Evolutionary conservation across 208 protist genomes (phyloP).

Genomic region (Borovskyia barvae): DNA sequence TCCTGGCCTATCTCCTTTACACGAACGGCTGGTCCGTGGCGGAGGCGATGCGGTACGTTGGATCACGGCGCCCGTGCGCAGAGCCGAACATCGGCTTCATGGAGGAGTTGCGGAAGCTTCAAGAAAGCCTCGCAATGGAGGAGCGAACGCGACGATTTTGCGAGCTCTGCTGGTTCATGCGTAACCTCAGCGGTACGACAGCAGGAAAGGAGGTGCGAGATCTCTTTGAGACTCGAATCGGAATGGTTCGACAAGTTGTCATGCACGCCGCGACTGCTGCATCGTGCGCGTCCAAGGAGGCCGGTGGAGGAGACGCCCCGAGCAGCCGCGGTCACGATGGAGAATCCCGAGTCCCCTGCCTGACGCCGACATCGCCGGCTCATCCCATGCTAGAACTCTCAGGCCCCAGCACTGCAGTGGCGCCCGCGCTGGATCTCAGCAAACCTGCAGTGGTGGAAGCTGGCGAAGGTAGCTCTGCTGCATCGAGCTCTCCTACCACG

Average conservation of each 20-base stretch:
- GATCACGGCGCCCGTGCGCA: slow-evolving; percentile 40
- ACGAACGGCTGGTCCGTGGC: slow-evolving; percentile 80
- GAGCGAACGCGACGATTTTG: slow-evolving; percentile 46
- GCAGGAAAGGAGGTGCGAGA: slow-evolving; percentile 33
- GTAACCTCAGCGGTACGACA: slow-evolving; percentile 35
- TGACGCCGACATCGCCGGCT: too few relatives aligned
- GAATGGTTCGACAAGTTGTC: slow-evolving; percentile 67
- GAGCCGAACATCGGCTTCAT: slow-evolving; percentile 87
- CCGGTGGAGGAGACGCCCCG: not conserved
- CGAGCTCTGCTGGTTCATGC: slow-evolving; percentile 55
- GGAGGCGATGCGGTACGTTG: slow-evolving; percentile 81
- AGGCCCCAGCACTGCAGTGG: too few relatives aligned
- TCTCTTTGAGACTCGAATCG: slow-evolving; percentile 71
- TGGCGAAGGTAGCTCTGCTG: not conserved
- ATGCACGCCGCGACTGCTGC: slow-evolving; percentile 22
- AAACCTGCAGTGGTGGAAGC: not conserved
- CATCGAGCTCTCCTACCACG: not conserved
- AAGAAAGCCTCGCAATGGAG: slow-evolving; percentile 54
- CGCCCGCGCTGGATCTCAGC: not conserved
- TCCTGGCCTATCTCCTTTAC: slow-evolving; percentile 81
- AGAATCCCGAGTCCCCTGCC: not conserved
- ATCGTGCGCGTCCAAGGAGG: too few relatives aligned
- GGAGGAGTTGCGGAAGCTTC: slow-evolving; percentile 61
- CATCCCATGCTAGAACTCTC: too few relatives aligned
- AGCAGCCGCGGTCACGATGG: not conserved